These are phyloP conservation scores for Nakazawaea laoshanensis DNA, from an alignment of 805 yeast genomes.

Conservation along the genomic window DNA sequence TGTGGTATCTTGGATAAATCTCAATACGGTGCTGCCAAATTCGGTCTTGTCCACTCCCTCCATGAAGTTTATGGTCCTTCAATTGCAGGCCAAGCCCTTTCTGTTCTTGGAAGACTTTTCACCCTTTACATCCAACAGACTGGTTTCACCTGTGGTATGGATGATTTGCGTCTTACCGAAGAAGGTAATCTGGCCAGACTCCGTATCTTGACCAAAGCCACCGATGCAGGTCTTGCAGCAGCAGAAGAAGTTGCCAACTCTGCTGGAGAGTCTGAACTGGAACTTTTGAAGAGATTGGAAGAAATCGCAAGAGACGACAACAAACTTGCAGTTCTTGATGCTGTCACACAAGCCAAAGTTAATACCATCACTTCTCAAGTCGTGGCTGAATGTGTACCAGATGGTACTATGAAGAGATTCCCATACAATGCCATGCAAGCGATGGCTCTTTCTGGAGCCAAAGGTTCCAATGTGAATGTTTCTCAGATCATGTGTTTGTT, in stretches of 20 bases:
- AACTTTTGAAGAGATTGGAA: constrained; percentile 80
- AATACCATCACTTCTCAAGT: constrained; percentile 91
- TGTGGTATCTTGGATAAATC: constrained; percentile 95
- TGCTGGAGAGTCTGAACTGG: constrained; percentile 41
- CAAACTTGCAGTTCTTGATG: constrained; percentile 90
- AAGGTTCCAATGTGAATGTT: constrained; percentile 96
- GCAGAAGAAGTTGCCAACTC: constrained; percentile 73
- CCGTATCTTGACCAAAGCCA: constrained; percentile 70
- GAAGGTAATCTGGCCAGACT: constrained; percentile 89
- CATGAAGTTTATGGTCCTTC: constrained; percentile 94
- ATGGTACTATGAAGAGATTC: constrained; percentile 89
- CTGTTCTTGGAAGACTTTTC: constrained; percentile 91
- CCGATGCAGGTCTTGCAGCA: constrained; percentile 81
- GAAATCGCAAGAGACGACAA: constrained; percentile 91
- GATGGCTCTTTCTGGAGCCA: constrained; percentile 98
- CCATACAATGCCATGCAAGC: constrained; percentile 97
- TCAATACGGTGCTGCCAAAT: constrained; percentile 96
- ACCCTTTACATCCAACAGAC: constrained; percentile 88
- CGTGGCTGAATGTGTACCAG: constrained; percentile 91
- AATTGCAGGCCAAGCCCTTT: constrained; percentile 80
- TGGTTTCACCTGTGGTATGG: constrained; percentile 99
- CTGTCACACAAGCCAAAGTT: constrained; percentile 89
- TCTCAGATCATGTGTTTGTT: constrained; percentile 98
- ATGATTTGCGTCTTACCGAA: constrained; percentile 83
- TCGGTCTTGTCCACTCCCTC: constrained; percentile 92